Percentiles rank a stretch among this genome's conserved stretches.
These are phyloP conservation scores for Pseudonitzschia pungens DNA, from an alignment of 108 stramenopile genomes.

Conservation along the genomic window DNA sequence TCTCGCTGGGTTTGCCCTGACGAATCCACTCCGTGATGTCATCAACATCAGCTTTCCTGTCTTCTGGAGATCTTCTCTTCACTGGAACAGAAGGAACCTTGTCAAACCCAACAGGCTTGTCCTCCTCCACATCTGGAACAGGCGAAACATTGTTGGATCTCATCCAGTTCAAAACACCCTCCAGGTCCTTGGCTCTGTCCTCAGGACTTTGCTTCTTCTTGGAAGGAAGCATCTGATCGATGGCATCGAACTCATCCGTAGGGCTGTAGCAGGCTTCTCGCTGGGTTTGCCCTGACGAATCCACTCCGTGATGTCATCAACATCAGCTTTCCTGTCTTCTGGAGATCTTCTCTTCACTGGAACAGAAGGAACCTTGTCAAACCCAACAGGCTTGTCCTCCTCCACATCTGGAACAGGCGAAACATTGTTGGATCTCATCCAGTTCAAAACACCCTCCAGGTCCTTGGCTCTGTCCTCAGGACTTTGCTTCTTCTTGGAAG, in stretches of 20 bases:
- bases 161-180: conserved; percentile 38
- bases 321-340: conserved; percentile 25
- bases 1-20: conserved; percentile 25
- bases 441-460: conserved; percentile 38
- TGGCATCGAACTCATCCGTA: conserved; percentile 6
- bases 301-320: conserved; percentile 36
- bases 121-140: not conserved
- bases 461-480: conserved; percentile 27
- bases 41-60: conserved; percentile 29
- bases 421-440: conserved; percentile 29
- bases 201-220: conserved; percentile 20
- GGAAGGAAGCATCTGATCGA: conserved; percentile 30
- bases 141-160: conserved; percentile 22
- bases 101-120: conserved; percentile 9
- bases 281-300: conserved; percentile 36
- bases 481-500: conserved; percentile 15
- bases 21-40: conserved; percentile 37
- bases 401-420: not conserved
- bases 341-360: conserved; percentile 22
- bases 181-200: conserved; percentile 29
- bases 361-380: conserved; percentile 27
- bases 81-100: conserved; percentile 27
- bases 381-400: conserved; percentile 1
- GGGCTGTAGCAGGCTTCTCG: not conserved
- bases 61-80: conserved; percentile 19